Evolutionary conservation across 345 rosid genomes (phyloP).

Genomic region (rapeseed (Brassica napus)): Da-Ae NC_063442.1:42592501-42593000

Average conservation of each 20-base stretch:
- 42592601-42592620: conserved; percentile 8
- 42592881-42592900: no score
- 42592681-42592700: conserved; percentile 19
- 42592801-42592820: not conserved
- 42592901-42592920: not conserved
- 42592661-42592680: conserved; percentile 30
- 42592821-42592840: not conserved
- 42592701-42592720: conserved; percentile 16
- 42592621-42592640: conserved; percentile 26
- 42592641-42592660: conserved; percentile 5
- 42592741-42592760: conserved; percentile 36
- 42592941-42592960: not conserved
- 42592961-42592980: not conserved
- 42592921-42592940: not conserved
- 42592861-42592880: not conserved
- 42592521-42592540: conserved; percentile 46
- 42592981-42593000: not conserved
- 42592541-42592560: conserved; percentile 53
- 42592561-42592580: conserved; percentile 47
- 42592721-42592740: conserved; percentile 20
- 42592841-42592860: not conserved
- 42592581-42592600: conserved; percentile 1
- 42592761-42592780: conserved; percentile 32
- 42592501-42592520: conserved; percentile 58
- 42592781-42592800: conserved; percentile 8